phyloP scores from a whole-genome alignment of 345 rosid genomes.

The Syzygium oleosum region DNA sequence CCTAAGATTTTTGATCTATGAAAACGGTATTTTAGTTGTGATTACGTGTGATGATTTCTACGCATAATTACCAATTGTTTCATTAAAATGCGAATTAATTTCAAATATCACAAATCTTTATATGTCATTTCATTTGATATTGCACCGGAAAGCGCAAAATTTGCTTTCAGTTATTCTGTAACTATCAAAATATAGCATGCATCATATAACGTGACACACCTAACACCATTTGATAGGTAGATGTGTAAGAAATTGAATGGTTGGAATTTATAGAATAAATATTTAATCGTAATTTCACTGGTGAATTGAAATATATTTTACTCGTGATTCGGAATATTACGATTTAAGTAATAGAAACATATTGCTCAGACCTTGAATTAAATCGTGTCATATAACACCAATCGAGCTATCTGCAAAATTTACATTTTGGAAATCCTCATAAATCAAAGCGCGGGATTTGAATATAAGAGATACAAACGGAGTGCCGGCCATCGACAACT shows the following conservation, averaged over 20 bases:
- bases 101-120: background rate
- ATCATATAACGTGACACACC: background rate
- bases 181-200: background rate
- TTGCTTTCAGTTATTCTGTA: background rate
- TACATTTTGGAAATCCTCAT: background rate
- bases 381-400: background rate
- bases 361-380: background rate
- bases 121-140: background rate
- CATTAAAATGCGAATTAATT: background rate
- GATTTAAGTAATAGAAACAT: background rate
- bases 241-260: accelerated
- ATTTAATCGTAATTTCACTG: background rate
- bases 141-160: background rate
- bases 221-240: background rate
- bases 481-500: background rate
- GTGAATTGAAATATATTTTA: background rate
- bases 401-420: background rate
- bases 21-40: background rate
- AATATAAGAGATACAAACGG: background rate
- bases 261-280: background rate
- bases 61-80: background rate
- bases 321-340: background rate
- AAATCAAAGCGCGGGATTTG: background rate
- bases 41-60: background rate
- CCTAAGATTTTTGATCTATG: background rate